Evolutionary conservation across 495 filamentous ascomycete genomes (phyloP).

Genomic region (Cudoniella acicularis): DNA sequence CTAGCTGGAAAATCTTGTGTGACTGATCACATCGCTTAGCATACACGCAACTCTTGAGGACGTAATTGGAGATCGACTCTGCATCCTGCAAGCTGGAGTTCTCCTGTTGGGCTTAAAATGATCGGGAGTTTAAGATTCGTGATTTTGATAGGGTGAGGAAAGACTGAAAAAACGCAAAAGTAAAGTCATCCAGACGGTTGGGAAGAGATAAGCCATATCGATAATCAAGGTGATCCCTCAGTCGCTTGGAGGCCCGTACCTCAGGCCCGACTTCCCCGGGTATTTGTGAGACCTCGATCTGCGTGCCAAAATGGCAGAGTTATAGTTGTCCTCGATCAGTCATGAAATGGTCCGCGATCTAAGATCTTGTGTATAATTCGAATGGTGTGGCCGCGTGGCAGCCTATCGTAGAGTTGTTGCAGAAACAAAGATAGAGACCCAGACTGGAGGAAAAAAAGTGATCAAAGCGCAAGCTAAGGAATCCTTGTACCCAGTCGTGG

Average conservation of each 20-base stretch:
- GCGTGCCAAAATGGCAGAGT: not conserved
- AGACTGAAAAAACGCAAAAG: not conserved
- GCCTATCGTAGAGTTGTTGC: not conserved
- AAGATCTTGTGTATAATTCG: not conserved
- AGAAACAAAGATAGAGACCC: not conserved
- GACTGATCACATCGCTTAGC: not conserved
- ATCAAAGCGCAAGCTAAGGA: not conserved
- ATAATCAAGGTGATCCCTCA: too few species aligned
- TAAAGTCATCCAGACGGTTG: not conserved
- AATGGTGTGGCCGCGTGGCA: not conserved
- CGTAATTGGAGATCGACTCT: not conserved
- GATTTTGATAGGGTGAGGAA: not conserved
- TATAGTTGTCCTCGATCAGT: not conserved
- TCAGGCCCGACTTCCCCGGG: not conserved
- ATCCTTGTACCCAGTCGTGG: not conserved
- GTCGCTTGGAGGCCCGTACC: not conserved
- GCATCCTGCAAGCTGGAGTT: not conserved
- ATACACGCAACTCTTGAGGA: not conserved
- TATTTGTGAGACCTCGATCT: not conserved
- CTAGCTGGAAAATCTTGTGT: not conserved
- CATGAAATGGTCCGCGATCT: not conserved
- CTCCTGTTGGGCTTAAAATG: not conserved
- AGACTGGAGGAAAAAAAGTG: not conserved
- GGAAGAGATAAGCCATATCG: not conserved
- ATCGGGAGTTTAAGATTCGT: not conserved